A percentile compares a stretch with the other conserved stretches of the same genome.
Evolutionary conservation across 2,329 filamentous ascomycete genomes (phyloP).

Genomic region (Pseudogymnoascus sp.): DNA sequence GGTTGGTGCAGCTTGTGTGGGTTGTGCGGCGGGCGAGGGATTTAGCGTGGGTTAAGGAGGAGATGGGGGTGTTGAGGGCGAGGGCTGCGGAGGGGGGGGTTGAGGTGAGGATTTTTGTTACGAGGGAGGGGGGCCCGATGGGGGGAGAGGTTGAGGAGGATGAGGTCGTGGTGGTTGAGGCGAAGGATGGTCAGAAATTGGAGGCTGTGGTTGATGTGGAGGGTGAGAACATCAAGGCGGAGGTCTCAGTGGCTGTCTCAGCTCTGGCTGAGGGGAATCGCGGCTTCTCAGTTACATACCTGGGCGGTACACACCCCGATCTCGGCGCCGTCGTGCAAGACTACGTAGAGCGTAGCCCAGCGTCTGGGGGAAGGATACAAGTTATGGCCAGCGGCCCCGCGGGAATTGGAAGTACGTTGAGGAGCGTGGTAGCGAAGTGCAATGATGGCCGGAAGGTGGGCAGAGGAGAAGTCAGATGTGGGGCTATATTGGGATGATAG

Average conservation of each 20-base stretch:
- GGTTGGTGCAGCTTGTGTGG: conserved; percentile 54
- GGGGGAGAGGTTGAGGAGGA: background rate
- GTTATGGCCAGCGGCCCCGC: conserved; percentile 54
- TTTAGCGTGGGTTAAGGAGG: conserved; percentile 47
- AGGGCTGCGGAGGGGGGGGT: background rate
- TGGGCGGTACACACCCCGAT: conserved; percentile 34
- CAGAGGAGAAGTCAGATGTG: conserved; percentile 48
- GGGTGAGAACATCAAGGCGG: conserved; percentile 17
- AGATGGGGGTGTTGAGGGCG: conserved; percentile 26
- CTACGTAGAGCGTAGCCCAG: conserved; percentile 39
- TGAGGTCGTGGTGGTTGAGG: background rate
- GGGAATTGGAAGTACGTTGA: conserved; percentile 49
- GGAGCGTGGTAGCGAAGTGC: conserved; percentile 42
- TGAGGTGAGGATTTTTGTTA: background rate
- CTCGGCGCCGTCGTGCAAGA: conserved; percentile 36
- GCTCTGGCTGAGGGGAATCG: conserved; percentile 4
- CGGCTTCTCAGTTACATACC: conserved; percentile 5
- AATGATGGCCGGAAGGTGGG: conserved; percentile 45
- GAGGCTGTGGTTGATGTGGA: conserved; percentile 17
- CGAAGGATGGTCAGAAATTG: conserved; percentile 17
- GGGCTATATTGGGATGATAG: conserved; percentile 51
- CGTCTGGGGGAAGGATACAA: conserved; percentile 37
- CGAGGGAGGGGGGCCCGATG: background rate
- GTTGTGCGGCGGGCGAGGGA: conserved; percentile 47
- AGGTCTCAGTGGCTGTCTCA: conserved; percentile 14